Base-by-base conservation (phyloP, 805 yeast species). In the Candida anglica region DNA sequence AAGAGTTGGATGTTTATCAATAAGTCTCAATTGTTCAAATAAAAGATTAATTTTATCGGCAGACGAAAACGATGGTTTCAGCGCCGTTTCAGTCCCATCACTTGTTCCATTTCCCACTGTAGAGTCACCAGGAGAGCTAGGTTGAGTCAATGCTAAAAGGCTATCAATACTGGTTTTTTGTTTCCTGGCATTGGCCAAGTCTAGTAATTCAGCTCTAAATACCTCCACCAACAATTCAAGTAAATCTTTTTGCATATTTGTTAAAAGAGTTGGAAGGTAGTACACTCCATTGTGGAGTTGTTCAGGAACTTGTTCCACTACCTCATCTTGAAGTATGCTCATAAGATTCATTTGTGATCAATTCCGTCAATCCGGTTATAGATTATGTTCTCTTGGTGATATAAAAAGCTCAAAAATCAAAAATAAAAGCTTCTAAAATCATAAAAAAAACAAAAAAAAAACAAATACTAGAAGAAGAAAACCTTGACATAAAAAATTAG, bases 1-100 rank as follows among this genome's bases (percentile, higher is more conserved):
- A 25, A 85, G 57, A 27, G 81, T 76, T 2, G 91, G 86, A 54
- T 85, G 89, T 45, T 73, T 77, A 3, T 73, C 62, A 0, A 79
- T 57, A n/a, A 70, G 67, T 23, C 63, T 48, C 4, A 80, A 50
- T 43, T 73, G 78, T 5, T 68, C 63, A 28, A 64, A 53, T 36
- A 73, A 49, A 36, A 75, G 45, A 26, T 61, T 53, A n/a, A 72
- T 53, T 41, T 69, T 50, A 8, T 71, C 69, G 13, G 19, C 15
- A 13, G 14, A 11, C 19, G 34, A 24, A 17, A 39, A 44, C 14
- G 39, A n/a, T n/a, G n/a, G n/a, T n/a, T n/a, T n/a, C n/a, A n/a
- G n/a, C n/a, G n/a, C n/a, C n/a, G n/a, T n/a, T n/a, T n/a, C n/a
- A 11, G 10, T 10, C 9, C 9, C 7, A 16, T 11, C 19, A 17